A percentile compares a stretch with the other conserved stretches of the same genome.
These are phyloP conservation scores for Cornus controversa DNA, from an alignment of 148 eudicot genomes.

Conservation along the genomic window DNA sequence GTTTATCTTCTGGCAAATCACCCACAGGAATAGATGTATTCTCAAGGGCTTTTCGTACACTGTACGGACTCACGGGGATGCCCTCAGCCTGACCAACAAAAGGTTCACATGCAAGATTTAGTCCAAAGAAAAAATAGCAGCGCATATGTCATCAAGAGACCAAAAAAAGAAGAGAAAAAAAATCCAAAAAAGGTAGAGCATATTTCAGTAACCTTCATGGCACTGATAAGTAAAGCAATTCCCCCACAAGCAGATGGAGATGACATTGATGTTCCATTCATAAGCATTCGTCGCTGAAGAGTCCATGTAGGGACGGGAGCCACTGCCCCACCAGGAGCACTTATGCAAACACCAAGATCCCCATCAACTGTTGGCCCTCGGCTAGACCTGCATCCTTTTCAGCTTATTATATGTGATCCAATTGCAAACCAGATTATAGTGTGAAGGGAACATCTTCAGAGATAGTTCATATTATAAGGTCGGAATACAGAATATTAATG, in stretches of 20 bases:
- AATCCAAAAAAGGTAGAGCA: conserved; percentile 13
- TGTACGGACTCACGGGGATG: conserved; percentile 82
- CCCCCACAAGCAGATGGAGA: conserved; percentile 99
- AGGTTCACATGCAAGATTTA: neutral
- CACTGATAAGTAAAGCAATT: conserved; percentile 82
- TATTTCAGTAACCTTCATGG: conserved; percentile 73
- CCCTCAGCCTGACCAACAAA: conserved; percentile 70
- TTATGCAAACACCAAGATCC: conserved; percentile 85
- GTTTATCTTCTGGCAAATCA: conserved; percentile 73
- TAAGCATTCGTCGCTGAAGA: conserved; percentile 89
- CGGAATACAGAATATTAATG: neutral
- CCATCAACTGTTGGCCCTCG: conserved; percentile 98
- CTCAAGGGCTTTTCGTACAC: conserved; percentile 87
- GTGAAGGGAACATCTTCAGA: neutral
- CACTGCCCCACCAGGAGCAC: conserved; percentile 99
- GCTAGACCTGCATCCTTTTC: conserved; percentile 78
- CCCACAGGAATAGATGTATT: conserved; percentile 76
- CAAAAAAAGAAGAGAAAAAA: no score
- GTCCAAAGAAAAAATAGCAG: neutral
- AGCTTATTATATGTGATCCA: conserved; percentile 10
- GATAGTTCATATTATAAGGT: neutral
- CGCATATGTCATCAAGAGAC: neutral
- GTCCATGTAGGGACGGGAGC: conserved; percentile 99
- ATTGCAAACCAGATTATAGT: neutral
- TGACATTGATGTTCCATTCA: conserved; percentile 99